Conservation (phyloP, 106 monocot species). For the Dendrobium chrysotoxum region DNA sequence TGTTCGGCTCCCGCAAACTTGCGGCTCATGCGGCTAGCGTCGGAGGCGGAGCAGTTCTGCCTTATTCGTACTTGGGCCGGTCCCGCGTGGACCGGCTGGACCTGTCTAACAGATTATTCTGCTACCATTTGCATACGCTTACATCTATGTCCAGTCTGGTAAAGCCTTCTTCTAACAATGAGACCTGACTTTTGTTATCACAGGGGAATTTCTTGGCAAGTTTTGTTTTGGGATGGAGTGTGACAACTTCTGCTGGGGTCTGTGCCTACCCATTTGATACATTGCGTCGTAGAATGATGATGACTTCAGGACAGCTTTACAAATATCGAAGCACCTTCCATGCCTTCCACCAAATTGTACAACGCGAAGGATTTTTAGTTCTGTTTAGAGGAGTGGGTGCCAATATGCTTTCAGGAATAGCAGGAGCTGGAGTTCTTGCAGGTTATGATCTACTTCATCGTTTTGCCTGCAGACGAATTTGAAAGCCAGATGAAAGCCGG, state of each 20-base stretch:
- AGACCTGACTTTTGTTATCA: neutral
- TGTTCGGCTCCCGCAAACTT: too few relatives aligned
- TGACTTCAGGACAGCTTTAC: slow-evolving; percentile 64
- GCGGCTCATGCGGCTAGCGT: too few relatives aligned
- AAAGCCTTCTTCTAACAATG: neutral
- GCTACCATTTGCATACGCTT: too few relatives aligned
- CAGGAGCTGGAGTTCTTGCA: slow-evolving; percentile 84
- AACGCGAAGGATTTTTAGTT: slow-evolving; percentile 47
- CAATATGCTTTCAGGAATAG: slow-evolving; percentile 90
- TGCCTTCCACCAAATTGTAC: slow-evolving; percentile 54
- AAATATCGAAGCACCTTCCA: slow-evolving; percentile 60
- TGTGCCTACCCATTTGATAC: slow-evolving; percentile 93
- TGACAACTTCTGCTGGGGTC: slow-evolving; percentile 70
- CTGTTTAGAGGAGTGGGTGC: slow-evolving; percentile 76
- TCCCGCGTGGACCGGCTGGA: too few relatives aligned
- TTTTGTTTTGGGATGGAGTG: slow-evolving; percentile 67
- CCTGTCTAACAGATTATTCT: too few relatives aligned
- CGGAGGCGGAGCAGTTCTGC: too few relatives aligned
- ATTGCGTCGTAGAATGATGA: slow-evolving; percentile 90
- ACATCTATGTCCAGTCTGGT: neutral
- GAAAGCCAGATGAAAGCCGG: slow-evolving; percentile 22
- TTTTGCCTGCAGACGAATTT: slow-evolving; percentile 28
- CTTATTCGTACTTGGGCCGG: too few relatives aligned
- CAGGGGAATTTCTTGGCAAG: slow-evolving; percentile 90
- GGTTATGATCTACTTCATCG: slow-evolving; percentile 76